phyloP scores from a whole-genome alignment of 1,139 yeast species.

The Candida pseudocylindracea region DNA sequence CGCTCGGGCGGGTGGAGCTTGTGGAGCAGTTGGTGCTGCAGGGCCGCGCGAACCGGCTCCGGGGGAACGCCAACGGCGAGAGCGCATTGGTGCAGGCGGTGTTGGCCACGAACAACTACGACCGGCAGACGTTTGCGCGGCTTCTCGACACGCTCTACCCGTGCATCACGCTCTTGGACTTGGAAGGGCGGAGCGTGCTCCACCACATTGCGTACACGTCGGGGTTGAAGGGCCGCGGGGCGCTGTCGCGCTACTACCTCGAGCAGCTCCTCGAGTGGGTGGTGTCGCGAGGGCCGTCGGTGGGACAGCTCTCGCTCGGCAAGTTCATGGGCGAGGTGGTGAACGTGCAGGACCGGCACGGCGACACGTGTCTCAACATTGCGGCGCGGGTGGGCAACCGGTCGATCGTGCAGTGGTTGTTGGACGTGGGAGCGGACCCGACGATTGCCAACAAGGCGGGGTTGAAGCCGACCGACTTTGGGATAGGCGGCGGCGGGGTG shows the following conservation, averaged over 20 bases:
- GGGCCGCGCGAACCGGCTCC: conserved; percentile 16
- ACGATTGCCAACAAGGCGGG: conserved; percentile 66
- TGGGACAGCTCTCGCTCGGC: conserved; percentile 29
- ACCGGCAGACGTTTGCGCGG: conserved; percentile 17
- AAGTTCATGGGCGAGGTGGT: conserved; percentile 1
- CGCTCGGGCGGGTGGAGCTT: conserved; percentile 16
- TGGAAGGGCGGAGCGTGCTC: conserved; percentile 12
- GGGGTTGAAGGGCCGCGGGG: conserved; percentile 11
- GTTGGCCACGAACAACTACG: conserved; percentile 23
- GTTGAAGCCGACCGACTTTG: conserved; percentile 60
- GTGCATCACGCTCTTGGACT: conserved; percentile 14
- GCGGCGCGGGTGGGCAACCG: conserved; percentile 79
- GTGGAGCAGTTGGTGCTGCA: conserved; percentile 15
- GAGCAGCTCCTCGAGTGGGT: conserved; percentile 64
- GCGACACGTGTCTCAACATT: conserved; percentile 75
- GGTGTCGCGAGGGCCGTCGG: conserved; percentile 19
- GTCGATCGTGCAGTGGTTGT: conserved; percentile 56
- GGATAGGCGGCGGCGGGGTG: too few species aligned
- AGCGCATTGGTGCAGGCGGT: conserved; percentile 18
- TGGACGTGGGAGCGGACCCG: conserved; percentile 78
- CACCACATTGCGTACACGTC: conserved; percentile 14
- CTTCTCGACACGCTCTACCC: conserved; percentile 16
- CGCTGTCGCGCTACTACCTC: conserved; percentile 34
- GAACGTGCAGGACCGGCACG: conserved; percentile 34
- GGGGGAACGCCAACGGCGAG: conserved; percentile 19